These are phyloP conservation scores for Lasiodiplodia hormozganensis DNA, from an alignment of 2,329 filamentous ascomycete species.

Conservation along the genomic window DNA sequence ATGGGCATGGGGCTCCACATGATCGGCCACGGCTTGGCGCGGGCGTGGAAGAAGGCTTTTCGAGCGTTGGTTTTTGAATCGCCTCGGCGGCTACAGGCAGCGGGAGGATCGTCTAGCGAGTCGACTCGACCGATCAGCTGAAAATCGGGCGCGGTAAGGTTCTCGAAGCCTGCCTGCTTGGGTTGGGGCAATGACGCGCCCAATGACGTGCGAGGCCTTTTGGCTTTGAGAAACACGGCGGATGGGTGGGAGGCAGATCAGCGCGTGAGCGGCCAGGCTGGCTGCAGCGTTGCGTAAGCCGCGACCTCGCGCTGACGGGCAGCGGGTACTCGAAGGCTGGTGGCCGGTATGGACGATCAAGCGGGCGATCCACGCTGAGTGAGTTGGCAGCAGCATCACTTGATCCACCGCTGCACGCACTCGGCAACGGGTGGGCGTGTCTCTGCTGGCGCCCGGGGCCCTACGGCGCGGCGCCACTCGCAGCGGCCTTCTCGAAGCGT, in stretches of 20 bases:
- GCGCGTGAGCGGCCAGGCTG: conserved; percentile 5
- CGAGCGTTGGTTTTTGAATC: not conserved
- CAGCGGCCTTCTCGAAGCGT: not conserved
- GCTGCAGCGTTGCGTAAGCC: conserved; percentile 17
- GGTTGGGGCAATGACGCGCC: conserved; percentile 18
- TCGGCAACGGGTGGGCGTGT: not conserved
- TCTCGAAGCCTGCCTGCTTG: conserved; percentile 26
- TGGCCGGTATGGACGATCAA: not conserved
- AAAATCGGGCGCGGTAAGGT: conserved; percentile 22
- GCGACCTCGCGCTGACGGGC: not conserved
- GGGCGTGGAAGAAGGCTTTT: not conserved
- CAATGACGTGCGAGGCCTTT: conserved; percentile 20
- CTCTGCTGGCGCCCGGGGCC: not conserved
- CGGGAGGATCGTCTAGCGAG: conserved; percentile 21
- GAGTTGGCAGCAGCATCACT: not conserved
- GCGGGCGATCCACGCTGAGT: conserved; percentile 11
- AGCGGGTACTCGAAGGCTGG: not conserved
- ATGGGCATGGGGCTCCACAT: conserved; percentile 22
- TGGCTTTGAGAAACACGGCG: conserved; percentile 19
- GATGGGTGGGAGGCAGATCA: conserved; percentile 15
- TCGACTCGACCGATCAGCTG: conserved; percentile 24
- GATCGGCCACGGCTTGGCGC: conserved; percentile 25
- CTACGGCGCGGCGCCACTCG: not conserved
- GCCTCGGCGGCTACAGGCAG: conserved; percentile 20
- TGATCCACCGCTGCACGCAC: not conserved